Base-by-base conservation (phyloP, 2,329 filamentous ascomycete genomes). In the Podosphaera leucotricha region DNA sequence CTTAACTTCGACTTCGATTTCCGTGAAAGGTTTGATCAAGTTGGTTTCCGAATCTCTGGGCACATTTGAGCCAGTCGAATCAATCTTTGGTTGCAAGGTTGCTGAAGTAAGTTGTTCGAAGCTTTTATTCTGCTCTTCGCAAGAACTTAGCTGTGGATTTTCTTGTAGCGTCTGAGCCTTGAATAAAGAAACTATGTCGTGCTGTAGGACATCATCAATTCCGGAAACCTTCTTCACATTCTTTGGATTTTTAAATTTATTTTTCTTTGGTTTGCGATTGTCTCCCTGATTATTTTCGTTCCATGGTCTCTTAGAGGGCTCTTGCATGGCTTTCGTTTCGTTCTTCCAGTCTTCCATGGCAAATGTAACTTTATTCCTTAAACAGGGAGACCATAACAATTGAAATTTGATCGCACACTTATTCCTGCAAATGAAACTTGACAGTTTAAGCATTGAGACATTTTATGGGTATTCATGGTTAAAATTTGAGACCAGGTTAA, bases 1-100 rank as follows among this genome's bases (percentile, higher is more conserved):
- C 6, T 75, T 61, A 46, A 95, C 77, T n/a, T 79, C 75, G 36
- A 95, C 72, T 44, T 93, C 77, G 36, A 90, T 73, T 58, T 92
- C 82, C 5, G 74, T 70, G 47, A 80, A 80, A 35, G 66, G 66
- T 50, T 77, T 71, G 1, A 81, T 80, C 1, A 85, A 62, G n/a
- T 40, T 33, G 6, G 28, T 8, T 20, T 24, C 19, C 6, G 35
- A 8, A 8, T 8, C n/a, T 19, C 11, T 8, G 16, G 35, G 18
- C 8, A 19, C 5, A 2, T 38, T 5, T 8, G 8, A 6, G n/a
- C 16, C 16, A 13, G n/a, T 28, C 6, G 11, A 8, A 13, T 8
- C 7, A 13, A 19, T 38, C 3, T 11, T 16, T 38, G 35, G 16
- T 19, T 13, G 18, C 21, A 4, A 46, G 46, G 26, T 43, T 50